Base-by-base conservation (phyloP, 2,329 filamentous ascomycete species). In the Aulographum hederae region DNA sequence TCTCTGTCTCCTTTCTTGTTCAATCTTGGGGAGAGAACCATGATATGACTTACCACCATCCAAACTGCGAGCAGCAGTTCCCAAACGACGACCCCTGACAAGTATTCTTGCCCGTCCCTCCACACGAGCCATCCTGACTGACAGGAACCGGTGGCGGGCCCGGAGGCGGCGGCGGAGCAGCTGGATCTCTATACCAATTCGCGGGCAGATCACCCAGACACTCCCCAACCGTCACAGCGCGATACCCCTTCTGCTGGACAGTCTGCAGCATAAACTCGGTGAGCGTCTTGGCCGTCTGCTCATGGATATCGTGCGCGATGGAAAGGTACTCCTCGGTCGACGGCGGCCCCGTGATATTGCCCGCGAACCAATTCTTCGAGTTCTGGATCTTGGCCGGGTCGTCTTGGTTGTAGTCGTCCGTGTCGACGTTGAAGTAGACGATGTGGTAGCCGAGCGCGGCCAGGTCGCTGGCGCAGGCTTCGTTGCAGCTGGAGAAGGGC, bases 361-460 rank as follows among this genome's bases (percentile, higher is more conserved):
- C 45, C 37, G 51, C 44, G 51, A 73, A 71, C 40, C 54, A 58
- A 41, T 63, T 50, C 53, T 71, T 56, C 42, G 66, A 63, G 46
- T 64, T 60, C 38, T 63, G 56, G 31, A 65, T 63, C 35, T 53
- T 40, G 34, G 50, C 45, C 0, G 65, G 55, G 3, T 57, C 52
- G 36, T 60, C 50, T 32, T 66, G 60, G 43, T 70, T 63, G 58
- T 71, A 73, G 50, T 74, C 70, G 31, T 68, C 63, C 2, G 68
- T 61, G 44, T 75, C 69, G 30, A 74, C 53, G 38, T 73, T 65
- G 43, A 71, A 59, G 41, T 67, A 73, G 42, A 67, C 63, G 43
- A 72, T 60, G 43, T 69, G 67, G 55, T 71, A 73, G 34, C 64
- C 64, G 31, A 73, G 46, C 28, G 45, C 46, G 23, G 53, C 46